Evolutionary conservation across 441 rosid species (phyloP).

Genomic region (Manihot esculenta): DNA sequence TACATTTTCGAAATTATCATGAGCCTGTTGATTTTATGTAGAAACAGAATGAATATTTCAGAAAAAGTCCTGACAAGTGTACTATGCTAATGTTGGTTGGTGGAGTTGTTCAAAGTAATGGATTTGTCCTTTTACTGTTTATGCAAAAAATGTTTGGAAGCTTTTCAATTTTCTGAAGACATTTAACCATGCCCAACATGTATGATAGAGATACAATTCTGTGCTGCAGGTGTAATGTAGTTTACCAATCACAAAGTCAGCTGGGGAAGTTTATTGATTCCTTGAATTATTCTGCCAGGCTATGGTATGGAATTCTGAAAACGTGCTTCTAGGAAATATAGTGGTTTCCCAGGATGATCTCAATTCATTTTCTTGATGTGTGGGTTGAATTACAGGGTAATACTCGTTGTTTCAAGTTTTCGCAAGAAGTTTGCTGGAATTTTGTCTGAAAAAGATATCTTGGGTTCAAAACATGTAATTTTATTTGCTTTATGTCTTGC

Average conservation of each 20-base stretch:
- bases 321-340: conserved; percentile 2
- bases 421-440: conserved; percentile 57
- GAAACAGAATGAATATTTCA: conserved; percentile 12
- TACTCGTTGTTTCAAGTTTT: conserved; percentile 69
- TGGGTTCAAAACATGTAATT: conserved; percentile 71
- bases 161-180: conserved; percentile 15
- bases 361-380: conserved; percentile 22
- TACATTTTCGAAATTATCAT: conserved; percentile 6
- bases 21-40: conserved; percentile 3
- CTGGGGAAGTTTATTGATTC: conserved; percentile 68
- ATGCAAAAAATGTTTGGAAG: conserved; percentile 1
- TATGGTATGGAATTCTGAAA: conserved; percentile 61
- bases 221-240: conserved; percentile 60
- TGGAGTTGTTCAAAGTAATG: background rate
- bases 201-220: conserved; percentile 23
- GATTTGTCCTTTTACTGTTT: background rate
- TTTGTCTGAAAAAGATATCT: conserved; percentile 55
- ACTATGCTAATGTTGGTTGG: background rate
- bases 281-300: conserved; percentile 70
- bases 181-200: conserved; percentile 13
- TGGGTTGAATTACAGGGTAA: conserved; percentile 58
- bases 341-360: conserved; percentile 14
- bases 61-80: conserved; percentile 1
- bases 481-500: conserved; percentile 23
- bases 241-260: conserved; percentile 41